Evolutionary conservation across 805 yeast genomes (phyloP), one percentile per base, ranked within the genome.

Genomic region (Schwanniomyces occidentalis): DNA sequence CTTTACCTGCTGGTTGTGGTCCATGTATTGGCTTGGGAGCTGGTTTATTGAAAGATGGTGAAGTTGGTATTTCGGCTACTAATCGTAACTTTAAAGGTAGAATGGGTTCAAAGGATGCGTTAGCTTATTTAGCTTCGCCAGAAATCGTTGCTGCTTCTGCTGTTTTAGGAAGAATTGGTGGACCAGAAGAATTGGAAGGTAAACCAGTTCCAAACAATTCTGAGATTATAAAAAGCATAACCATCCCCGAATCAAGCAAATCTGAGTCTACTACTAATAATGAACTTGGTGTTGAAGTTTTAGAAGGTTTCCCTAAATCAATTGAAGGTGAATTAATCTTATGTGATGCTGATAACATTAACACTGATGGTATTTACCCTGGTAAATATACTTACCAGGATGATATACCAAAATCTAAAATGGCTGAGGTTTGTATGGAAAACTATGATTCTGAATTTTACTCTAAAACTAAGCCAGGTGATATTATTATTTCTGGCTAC

Each of bases 341-440:
- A 16, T 93, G 99, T 74, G 96, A 93, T 56, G 97, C 97, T 29
- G 99, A 93, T 64, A 85, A 85, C 58, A 82, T 93, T 63, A 93
- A 93, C 68, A 93, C 99, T 15, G 99, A 93, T 61, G 99, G 98
- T 54, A 93, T 93, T 40, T 93, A 93, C 58, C 99, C 99, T 15
- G 99, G 99, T 47, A 93, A 93, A 61, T 93, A 93, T 72, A 93
- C 99, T 7, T 93, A 93, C 66, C 98, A 93, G 69, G 99, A 93
- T 61, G 98, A 93, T 57, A 93, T 93, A 30, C 77, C 97, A 26
- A 76, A 85, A 53, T 95, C 87, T 50, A 87, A 84, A 59, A 93
- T 93, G 99, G 99, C 99, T 22, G 85, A 91, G 63, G 99, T 93
- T 30, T 93, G 99, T 70, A 93, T 93, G 99, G 99, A 93, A 66